phyloP scores from a whole-genome alignment of 2,329 filamentous ascomycete genomes.

The Tolypocladium album region DNA sequence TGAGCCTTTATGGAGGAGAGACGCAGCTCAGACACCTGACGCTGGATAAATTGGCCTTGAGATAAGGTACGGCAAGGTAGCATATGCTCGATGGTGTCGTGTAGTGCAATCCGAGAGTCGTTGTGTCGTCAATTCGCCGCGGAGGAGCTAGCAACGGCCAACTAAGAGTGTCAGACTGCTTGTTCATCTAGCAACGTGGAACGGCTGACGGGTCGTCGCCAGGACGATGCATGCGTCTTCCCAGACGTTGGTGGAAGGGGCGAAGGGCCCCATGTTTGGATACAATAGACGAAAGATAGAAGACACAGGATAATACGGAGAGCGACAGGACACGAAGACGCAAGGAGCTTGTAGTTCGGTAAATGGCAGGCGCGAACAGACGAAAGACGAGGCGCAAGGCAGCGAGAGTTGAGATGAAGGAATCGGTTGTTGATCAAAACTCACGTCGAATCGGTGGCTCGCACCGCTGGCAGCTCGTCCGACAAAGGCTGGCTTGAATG shows the following conservation, averaged over 20 bases:
- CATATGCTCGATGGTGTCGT: neutral
- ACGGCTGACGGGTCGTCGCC: neutral
- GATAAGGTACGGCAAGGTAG: neutral
- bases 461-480: neutral
- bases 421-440: neutral
- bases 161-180: neutral
- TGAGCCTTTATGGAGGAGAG: neutral
- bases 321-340: neutral
- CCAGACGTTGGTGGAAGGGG: neutral
- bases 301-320: neutral
- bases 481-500: neutral
- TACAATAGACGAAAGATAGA: neutral
- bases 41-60: neutral
- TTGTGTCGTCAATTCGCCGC: neutral
- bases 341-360: neutral
- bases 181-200: neutral
- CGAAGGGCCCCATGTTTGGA: neutral
- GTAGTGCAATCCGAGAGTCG: neutral
- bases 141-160: neutral
- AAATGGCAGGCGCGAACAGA: neutral
- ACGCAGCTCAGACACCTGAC: neutral
- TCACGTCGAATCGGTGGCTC: neutral
- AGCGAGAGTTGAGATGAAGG: neutral
- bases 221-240: neutral
- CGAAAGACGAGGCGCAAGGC: neutral